A percentile compares a stretch with the other conserved stretches of the same genome.
Conservation (phyloP, 257 asterid species). For the Petunia axillaris region DNA sequence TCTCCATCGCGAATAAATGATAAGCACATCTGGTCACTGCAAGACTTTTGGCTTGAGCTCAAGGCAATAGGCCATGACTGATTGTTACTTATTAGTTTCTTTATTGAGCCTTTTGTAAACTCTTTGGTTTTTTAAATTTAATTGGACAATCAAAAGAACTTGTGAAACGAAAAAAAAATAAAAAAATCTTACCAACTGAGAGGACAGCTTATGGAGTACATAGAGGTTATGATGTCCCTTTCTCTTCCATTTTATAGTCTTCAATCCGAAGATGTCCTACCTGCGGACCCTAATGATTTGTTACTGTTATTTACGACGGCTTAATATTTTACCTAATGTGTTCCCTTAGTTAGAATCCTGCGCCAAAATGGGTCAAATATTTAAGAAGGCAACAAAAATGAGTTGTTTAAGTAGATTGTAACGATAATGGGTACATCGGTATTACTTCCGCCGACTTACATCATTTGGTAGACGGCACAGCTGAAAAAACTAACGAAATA, state of each 20-base stretch:
- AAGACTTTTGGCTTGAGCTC: background rate
- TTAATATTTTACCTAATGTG: background rate
- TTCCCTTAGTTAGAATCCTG: background rate
- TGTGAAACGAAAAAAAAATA: background rate
- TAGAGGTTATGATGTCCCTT: background rate
- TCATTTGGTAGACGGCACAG: too few relatives aligned
- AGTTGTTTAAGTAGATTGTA: too few relatives aligned
- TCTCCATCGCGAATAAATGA: background rate
- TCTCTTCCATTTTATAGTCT: too few relatives aligned
- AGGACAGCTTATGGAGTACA: background rate
- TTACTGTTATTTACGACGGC: too few relatives aligned
- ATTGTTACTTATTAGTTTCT: background rate
- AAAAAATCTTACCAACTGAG: background rate
- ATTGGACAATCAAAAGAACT: background rate
- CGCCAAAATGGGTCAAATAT: too few relatives aligned
- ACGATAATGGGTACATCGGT: too few relatives aligned
- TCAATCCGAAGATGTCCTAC: too few relatives aligned
- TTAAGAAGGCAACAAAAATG: too few relatives aligned
- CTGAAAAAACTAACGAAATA: too few relatives aligned
- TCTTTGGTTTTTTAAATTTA: background rate
- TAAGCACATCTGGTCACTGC: background rate
- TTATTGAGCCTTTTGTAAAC: background rate
- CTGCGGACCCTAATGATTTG: too few relatives aligned
- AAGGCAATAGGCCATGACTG: background rate
- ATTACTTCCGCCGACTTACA: too few relatives aligned